Conservation (phyloP, 2,329 filamentous ascomycete species). For the Fusarium sp. region DNA sequence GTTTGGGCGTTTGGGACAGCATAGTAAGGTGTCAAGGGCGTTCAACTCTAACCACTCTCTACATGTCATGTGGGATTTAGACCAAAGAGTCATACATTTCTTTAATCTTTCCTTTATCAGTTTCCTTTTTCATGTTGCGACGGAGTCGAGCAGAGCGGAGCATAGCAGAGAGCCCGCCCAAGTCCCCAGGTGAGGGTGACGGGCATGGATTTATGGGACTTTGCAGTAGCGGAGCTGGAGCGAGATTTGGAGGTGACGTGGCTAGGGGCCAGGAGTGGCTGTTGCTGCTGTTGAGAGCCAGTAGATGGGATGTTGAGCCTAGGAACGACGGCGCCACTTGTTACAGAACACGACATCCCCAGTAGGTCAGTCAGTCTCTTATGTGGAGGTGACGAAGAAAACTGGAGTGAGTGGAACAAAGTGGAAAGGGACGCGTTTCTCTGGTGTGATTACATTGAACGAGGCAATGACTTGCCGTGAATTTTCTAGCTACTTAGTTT, state of each 20-base stretch:
- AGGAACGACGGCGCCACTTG: constrained; percentile 33
- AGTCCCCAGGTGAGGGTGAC: constrained; percentile 12
- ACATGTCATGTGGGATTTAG: constrained; percentile 49
- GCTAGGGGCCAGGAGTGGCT: constrained; percentile 29
- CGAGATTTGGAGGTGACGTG: constrained; percentile 31
- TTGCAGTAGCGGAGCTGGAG: constrained; percentile 31
- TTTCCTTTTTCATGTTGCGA: constrained; percentile 33
- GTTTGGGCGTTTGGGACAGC: constrained; percentile 63
- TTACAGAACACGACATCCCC: constrained; percentile 25
- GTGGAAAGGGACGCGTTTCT: neutral
- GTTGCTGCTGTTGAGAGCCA: constrained; percentile 25
- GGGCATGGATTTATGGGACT: constrained; percentile 31
- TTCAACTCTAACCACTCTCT: constrained; percentile 54
- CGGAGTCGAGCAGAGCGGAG: constrained; percentile 5
- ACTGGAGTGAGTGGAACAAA: constrained; percentile 28
- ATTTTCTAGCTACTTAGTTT: constrained; percentile 20
- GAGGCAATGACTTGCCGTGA: constrained; percentile 28
- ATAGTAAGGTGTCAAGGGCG: constrained; percentile 66
- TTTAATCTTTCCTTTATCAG: constrained; percentile 45
- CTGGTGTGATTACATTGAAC: constrained; percentile 12
- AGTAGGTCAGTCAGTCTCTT: neutral
- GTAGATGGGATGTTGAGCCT: constrained; percentile 21
- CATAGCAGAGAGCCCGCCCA: neutral
- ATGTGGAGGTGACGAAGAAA: constrained; percentile 26
- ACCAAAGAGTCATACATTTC: constrained; percentile 50